Conservation (phyloP, 345 rosid genomes). For the Populus nigra region DNA sequence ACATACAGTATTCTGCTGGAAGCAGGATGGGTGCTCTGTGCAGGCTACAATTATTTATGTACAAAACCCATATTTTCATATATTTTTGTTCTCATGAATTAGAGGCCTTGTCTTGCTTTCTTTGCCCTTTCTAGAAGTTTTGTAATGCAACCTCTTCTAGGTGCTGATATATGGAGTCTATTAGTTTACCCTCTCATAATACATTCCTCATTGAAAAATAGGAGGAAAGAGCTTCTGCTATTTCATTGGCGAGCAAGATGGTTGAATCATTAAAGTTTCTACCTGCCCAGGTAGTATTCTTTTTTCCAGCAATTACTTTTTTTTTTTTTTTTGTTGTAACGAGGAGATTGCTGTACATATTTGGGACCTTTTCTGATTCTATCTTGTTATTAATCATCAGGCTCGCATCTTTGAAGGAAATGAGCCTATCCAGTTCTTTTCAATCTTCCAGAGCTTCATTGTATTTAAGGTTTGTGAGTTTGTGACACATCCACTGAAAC, state of each 20-base stretch:
- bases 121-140: neutral
- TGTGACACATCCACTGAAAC: neutral
- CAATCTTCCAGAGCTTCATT: constrained; percentile 86
- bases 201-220: constrained; percentile 23
- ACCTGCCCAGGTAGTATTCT: constrained; percentile 65
- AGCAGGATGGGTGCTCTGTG: too few relatives aligned
- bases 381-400: constrained; percentile 38
- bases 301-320: neutral
- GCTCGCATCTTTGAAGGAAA: constrained; percentile 87
- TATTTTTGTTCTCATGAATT: too few relatives aligned
- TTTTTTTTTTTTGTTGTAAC: neutral
- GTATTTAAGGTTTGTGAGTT: constrained; percentile 69
- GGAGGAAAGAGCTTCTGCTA: constrained; percentile 77
- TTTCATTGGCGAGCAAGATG: constrained; percentile 66
- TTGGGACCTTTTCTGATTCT: constrained; percentile 20
- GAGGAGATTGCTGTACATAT: constrained; percentile 2
- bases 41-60: too few relatives aligned
- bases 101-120: neutral
- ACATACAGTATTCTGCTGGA: too few relatives aligned
- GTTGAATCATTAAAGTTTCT: constrained; percentile 83
- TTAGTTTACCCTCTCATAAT: neutral
- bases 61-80: too few relatives aligned
- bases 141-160: neutral
- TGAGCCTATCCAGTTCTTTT: constrained; percentile 85
- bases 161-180: neutral